Conservation (phyloP, 495 filamentous ascomycete species). For the Chaetomium cochliodes region DNA sequence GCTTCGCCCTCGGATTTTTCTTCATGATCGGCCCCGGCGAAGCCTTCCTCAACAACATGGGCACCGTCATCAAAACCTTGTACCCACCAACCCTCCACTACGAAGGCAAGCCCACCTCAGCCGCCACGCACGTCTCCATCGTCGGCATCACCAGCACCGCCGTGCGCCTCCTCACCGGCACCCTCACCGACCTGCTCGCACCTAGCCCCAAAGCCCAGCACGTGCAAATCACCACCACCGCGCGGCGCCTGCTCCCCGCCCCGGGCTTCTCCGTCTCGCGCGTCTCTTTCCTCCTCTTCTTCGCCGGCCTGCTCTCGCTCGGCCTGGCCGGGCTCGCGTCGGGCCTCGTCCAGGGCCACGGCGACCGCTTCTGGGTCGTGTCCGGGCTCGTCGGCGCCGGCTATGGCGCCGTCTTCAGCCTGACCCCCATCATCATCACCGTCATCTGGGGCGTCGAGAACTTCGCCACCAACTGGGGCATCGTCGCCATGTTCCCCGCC, state of each 20-base stretch:
- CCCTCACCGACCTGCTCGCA: constrained; percentile 82
- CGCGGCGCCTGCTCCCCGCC: constrained; percentile 1
- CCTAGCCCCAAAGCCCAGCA: constrained; percentile 54
- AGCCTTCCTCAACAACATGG: constrained; percentile 96
- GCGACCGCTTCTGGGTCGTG: constrained; percentile 72
- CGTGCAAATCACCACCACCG: constrained; percentile 39
- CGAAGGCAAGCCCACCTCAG: constrained; percentile 54
- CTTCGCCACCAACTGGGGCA: constrained; percentile 97
- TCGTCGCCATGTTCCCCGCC: constrained; percentile 87
- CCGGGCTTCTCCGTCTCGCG: constrained; percentile 64
- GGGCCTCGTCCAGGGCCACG: constrained; percentile 63
- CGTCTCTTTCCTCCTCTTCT: constrained; percentile 72
- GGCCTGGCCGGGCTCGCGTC: constrained; percentile 75
- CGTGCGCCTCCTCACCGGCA: constrained; percentile 78
- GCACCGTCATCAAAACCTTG: constrained; percentile 85
- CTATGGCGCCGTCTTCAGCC: constrained; percentile 86
- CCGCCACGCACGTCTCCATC: constrained; percentile 89
- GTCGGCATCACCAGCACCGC: constrained; percentile 88
- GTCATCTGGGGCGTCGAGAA: constrained; percentile 98
- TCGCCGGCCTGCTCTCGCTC: constrained; percentile 69
- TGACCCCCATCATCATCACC: constrained; percentile 85
- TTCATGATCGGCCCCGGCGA: constrained; percentile 91
- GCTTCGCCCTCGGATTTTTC: constrained; percentile 86
- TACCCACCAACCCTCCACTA: constrained; percentile 58
- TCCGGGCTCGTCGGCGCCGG: constrained; percentile 80